phyloP scores from a whole-genome alignment of 305 asterid genomes.

The Salvia sclarea region DNA sequence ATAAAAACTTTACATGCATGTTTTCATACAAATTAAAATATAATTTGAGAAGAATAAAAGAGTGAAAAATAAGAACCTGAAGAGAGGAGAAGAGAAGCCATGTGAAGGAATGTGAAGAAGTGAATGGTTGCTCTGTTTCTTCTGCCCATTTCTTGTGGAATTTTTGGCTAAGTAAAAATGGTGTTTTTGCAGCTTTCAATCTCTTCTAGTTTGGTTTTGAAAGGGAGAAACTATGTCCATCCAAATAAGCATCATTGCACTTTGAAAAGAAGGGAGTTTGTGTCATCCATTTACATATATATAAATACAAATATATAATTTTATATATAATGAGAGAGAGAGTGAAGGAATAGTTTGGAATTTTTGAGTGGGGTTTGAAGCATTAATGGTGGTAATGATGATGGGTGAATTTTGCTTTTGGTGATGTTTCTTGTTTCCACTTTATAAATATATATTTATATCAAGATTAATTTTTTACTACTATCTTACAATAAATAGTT shows the following conservation, averaged over 20 bases:
- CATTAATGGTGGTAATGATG: conserved; percentile 72
- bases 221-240: conserved; percentile 24
- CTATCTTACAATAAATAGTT: too few species aligned
- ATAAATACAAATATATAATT: conserved; percentile 27
- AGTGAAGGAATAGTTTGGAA: conserved; percentile 50
- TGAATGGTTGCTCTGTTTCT: conserved; percentile 9
- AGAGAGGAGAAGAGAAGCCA: conserved; percentile 46
- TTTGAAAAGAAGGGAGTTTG: conserved; percentile 39
- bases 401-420: conserved; percentile 34
- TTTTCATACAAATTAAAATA: too few species aligned
- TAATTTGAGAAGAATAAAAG: neutral
- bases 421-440: too few species aligned
- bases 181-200: too few species aligned
- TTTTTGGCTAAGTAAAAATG: too few species aligned
- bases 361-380: conserved; percentile 48
- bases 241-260: conserved; percentile 43
- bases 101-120: conserved; percentile 41
- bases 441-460: neutral
- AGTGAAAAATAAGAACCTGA: conserved; percentile 48
- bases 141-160: conserved; percentile 31
- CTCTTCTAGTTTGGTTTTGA: conserved; percentile 14
- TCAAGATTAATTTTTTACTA: conserved; percentile 6
- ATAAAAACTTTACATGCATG: conserved; percentile 20
- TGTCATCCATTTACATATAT: conserved; percentile 34
- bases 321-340: too few species aligned